Conservation (phyloP, 2,329 filamentous ascomycete species). For the Daldinia sp. region DNA sequence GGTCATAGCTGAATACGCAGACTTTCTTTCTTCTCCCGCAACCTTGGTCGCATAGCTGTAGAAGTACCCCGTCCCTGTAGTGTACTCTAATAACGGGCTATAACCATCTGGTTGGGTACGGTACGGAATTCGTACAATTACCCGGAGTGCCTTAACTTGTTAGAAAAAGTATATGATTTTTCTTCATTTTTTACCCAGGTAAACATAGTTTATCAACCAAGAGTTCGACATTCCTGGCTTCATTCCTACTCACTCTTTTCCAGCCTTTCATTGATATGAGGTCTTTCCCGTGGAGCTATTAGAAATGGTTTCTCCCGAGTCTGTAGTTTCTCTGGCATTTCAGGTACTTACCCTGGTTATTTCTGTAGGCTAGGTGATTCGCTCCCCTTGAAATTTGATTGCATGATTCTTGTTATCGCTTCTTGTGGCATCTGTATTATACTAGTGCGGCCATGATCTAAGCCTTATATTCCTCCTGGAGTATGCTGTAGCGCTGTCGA, state of each 20-base stretch:
- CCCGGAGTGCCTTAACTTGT: conserved; percentile 94
- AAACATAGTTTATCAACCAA: conserved; percentile 32
- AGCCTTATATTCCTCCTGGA: neutral
- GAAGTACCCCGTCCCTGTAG: conserved; percentile 9
- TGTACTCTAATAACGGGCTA: conserved; percentile 14
- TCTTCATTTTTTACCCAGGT: conserved; percentile 42
- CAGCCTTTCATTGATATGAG: neutral
- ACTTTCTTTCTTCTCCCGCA: conserved; percentile 91
- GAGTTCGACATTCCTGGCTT: neutral
- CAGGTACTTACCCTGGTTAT: neutral
- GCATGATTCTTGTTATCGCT: neutral
- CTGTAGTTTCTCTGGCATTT: neutral
- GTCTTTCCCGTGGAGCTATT: neutral
- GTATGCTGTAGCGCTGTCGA: neutral
- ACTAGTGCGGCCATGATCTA: neutral
- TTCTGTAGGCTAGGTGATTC: neutral
- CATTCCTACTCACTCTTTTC: neutral
- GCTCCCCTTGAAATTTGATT: neutral
- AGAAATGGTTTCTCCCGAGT: neutral
- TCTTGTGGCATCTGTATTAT: neutral
- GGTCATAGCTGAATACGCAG: conserved; percentile 97
- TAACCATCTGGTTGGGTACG: conserved; percentile 77
- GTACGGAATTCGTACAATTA: conserved; percentile 98
- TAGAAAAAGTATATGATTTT: conserved; percentile 95
- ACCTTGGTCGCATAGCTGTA: conserved; percentile 49